phyloP scores from a whole-genome alignment of 352 stramenopile genomes.

The Pythium scleroteichum region DNA sequence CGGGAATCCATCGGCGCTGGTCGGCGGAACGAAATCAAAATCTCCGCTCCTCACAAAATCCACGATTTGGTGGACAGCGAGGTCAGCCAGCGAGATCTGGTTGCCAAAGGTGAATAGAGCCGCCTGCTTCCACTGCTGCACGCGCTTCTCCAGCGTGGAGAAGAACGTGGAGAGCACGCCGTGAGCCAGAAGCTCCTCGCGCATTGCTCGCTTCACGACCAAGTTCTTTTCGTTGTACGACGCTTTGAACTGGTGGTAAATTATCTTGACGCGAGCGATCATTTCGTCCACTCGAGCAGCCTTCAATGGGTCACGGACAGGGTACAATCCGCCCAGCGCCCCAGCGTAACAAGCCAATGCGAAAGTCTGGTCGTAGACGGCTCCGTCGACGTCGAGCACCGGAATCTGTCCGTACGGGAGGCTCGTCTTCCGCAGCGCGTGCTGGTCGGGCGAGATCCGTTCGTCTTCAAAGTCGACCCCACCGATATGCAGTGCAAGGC shows the following conservation, averaged over 20 bases:
- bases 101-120: slow-evolving; percentile 30
- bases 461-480: slow-evolving; percentile 39
- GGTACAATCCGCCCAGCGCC: slow-evolving; percentile 24
- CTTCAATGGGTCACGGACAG: neutral
- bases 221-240: slow-evolving; percentile 35
- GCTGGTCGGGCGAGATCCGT: slow-evolving; percentile 23
- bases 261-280: slow-evolving; percentile 35
- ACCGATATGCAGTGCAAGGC: slow-evolving; percentile 28
- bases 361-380: slow-evolving; percentile 21
- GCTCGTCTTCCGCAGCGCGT: slow-evolving; percentile 21
- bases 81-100: slow-evolving; percentile 46
- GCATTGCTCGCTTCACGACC: slow-evolving; percentile 28
- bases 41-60: slow-evolving; percentile 38
- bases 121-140: slow-evolving; percentile 29
- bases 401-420: slow-evolving; percentile 36
- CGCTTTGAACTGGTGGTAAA: slow-evolving; percentile 28
- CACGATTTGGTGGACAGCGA: slow-evolving; percentile 50
- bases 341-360: slow-evolving; percentile 30
- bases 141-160: slow-evolving; percentile 36
- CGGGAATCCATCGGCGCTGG: slow-evolving; percentile 32
- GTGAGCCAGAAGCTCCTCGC: slow-evolving; percentile 34
- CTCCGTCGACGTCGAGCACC: slow-evolving; percentile 24
- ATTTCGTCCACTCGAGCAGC: slow-evolving; percentile 35
- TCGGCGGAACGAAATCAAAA: slow-evolving; percentile 28
- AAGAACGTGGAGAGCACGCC: slow-evolving; percentile 37